Percentiles rank a stretch among this genome's conserved stretches.
These are phyloP conservation scores for Lindgomyces ingoldianus DNA, from an alignment of 495 filamentous ascomycete genomes.

Conservation along the genomic window DNA sequence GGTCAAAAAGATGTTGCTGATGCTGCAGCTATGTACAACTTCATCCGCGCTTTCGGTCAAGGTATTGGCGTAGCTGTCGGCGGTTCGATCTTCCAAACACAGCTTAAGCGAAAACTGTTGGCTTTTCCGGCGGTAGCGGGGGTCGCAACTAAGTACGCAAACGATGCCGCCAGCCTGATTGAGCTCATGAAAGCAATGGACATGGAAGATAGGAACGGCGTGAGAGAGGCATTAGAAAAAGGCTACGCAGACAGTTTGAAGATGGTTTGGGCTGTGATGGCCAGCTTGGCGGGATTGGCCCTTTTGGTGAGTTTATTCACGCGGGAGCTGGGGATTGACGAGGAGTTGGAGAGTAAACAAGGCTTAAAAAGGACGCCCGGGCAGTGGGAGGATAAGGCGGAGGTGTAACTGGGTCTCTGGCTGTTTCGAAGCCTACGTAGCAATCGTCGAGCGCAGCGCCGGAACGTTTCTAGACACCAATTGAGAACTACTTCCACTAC, in stretches of 20 bases:
- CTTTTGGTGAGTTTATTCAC: conserved; percentile 52
- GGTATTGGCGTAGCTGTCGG: conserved; percentile 61
- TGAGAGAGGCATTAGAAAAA: background rate
- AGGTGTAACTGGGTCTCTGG: background rate
- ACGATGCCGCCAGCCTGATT: conserved; percentile 51
- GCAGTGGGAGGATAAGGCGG: background rate
- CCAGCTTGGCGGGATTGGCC: conserved; percentile 53
- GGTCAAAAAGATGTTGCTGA: conserved; percentile 47
- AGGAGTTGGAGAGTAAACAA: conserved; percentile 6
- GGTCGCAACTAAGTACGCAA: conserved; percentile 42
- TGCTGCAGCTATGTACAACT: conserved; percentile 57
- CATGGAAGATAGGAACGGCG: no score
- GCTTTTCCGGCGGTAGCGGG: conserved; percentile 27
- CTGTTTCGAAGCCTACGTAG: background rate
- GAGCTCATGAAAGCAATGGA: conserved; percentile 30
- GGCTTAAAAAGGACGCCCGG: background rate
- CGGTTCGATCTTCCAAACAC: conserved; percentile 58
- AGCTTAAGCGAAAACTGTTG: conserved; percentile 47
- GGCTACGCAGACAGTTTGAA: conserved; percentile 42
- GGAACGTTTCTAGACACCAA: no score
- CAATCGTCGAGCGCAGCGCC: background rate
- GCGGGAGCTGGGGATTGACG: conserved; percentile 40
- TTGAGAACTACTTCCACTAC: no score
- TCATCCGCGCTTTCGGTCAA: conserved; percentile 62
- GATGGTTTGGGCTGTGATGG: conserved; percentile 42